Conservation (phyloP, 2,329 filamentous ascomycete species). For the Alternaria novae-zelandiae region DNA sequence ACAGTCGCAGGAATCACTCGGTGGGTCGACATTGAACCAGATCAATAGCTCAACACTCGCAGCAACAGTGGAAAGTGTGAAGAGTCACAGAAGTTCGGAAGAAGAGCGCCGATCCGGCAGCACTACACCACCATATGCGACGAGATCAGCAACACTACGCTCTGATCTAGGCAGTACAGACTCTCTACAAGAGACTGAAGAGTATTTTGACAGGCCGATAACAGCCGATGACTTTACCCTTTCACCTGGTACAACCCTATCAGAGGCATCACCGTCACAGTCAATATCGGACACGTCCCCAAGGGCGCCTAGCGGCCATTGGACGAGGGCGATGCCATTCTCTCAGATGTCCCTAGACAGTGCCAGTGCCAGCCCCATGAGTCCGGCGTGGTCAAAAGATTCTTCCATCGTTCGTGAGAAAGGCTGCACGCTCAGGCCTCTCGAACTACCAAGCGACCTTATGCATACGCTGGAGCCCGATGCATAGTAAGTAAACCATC, state of each 20-base stretch:
- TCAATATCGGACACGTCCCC: neutral
- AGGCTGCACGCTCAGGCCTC: neutral
- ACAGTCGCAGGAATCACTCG: no score
- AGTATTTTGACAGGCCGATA: neutral
- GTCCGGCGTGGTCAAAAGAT: neutral
- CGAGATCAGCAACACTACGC: rapidly evolving
- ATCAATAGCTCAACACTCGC: no score
- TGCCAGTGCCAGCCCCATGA: neutral
- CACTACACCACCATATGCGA: neutral
- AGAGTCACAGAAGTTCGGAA: neutral
- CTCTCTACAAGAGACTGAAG: neutral
- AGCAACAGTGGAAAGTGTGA: neutral
- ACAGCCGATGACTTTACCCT: neutral
- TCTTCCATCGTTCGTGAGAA: neutral
- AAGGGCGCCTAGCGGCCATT: neutral
- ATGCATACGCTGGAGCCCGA: neutral
- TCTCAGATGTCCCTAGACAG: no score
- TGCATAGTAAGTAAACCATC: neutral
- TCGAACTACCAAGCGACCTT: neutral
- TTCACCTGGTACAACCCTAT: neutral
- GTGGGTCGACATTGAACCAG: no score
- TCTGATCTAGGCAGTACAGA: no score
- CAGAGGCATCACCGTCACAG: neutral
- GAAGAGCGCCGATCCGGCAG: neutral
- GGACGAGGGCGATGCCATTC: neutral